Base-by-base conservation (phyloP, 1,284 basidiomycete genomes). In the Papiliotrema nemorosa region DNA sequence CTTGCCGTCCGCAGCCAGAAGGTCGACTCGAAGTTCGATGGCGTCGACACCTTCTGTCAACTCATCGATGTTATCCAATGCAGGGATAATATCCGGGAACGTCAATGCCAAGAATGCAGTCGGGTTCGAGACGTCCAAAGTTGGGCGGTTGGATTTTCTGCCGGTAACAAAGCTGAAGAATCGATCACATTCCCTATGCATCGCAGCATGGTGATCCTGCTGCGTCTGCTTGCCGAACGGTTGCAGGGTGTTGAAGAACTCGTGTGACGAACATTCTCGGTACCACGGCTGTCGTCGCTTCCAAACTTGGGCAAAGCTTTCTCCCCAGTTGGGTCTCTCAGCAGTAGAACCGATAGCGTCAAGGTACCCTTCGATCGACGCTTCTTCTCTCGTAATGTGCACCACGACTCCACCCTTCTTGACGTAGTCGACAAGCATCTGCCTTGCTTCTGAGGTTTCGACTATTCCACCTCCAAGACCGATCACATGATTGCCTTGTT, bases 401-500 rank as follows among this genome's bases (percentile, higher is more conserved):
- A 90, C 83, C 21, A 90, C 84, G 1, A 82, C 80, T 0, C 85
- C 85, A 37, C 77, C 78, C 33, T 77, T 76, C 36, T 72, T 75
- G 9, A 81, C 82, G 67, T 90, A 92, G 9, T 80, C 75, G 64
- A 82, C 79, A 53, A 97, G 78, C 6, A 89, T 64, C 18, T 85
- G 78, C 33, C 90, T 78, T 12, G 88, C 87, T 38, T 79, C 81
- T 5, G 84, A 80, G 0, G 85, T 88, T 76, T 98, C 96, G 38
- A 97, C 89, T 47, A 98, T 85, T 0, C 94, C 93, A 4, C 96
- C 96, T 12, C 96, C 94, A n/a, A 97, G 84, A 54, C 88, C 90
- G 65, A 96, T 82, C 47, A 96, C 80, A 69, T 89, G 82, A 2
- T 83, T 82, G 21, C 80, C 79, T 2, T 77, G 66, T 57, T 84